Base-by-base conservation (phyloP, 2,329 filamentous ascomycete genomes). In the Metarhizium humberi region DNA sequence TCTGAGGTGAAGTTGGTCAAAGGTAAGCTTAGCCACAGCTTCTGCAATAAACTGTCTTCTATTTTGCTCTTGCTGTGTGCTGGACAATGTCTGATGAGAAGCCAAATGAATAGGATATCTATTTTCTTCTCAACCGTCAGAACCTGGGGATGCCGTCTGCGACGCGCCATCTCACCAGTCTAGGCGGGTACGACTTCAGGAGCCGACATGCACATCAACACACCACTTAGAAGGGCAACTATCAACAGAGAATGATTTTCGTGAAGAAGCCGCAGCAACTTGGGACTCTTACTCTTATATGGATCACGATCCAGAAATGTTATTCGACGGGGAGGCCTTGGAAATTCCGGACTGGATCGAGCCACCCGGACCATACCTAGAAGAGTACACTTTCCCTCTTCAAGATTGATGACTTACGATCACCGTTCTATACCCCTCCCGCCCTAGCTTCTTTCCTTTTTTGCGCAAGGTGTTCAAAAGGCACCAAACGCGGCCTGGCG, bases 331-430 rank as follows among this genome's bases (percentile, higher is more conserved):
- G 14, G 53, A 55, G 11, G 42, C 32, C 30, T 30, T 57, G 42
- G 53, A 57, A 16, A 36, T 55, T 20, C 53, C 56, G 6, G 51
- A 55, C 18, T 57, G 56, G 56, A 48, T 57, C 25, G 56, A 57
- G 46, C 53, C 56, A 18, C 51, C 56, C 34, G 46, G 47, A n/a
- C 50, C 46, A 47, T 55, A 43, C 30, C 43, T 57, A 38, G 56
- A 57, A 42, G 53, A 57, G 16, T 57, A 53, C 47, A 46, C 30
- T 13, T 55, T 55, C 29, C 30, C 40, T 40, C 50, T 55, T 32
- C 47, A 50, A 50, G 50, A 57, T n/a, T 53, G 51, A 53, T 29
- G 50, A 45, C 47, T 34, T 36, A 36, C 16, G 29, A 25, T 46
- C 7, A 50, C 50, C 34, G 50, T 25, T 25, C 25, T 40, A 34